A percentile compares a stretch with the other conserved stretches of the same genome.
Evolutionary conservation across 768 basidiomycete species (phyloP).

Genomic region (Mycena albidolilacea): DNA sequence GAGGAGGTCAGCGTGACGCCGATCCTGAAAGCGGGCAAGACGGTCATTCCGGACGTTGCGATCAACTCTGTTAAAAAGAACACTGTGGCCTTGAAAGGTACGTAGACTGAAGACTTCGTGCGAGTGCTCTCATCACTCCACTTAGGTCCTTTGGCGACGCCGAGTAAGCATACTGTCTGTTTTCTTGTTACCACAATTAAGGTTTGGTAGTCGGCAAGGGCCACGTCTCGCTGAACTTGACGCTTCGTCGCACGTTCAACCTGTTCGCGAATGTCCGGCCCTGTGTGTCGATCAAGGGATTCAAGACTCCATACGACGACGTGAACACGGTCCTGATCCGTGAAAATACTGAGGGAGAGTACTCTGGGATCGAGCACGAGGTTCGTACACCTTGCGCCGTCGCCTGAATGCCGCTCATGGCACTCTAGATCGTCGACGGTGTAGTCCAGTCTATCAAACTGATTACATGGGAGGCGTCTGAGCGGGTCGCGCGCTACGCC

Average conservation of each 20-base stretch:
- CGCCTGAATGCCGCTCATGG: constrained; percentile 55
- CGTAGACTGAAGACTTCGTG: constrained; percentile 35
- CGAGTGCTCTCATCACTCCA: constrained; percentile 18
- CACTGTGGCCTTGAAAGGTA: constrained; percentile 97
- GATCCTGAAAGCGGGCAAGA: constrained; percentile 94
- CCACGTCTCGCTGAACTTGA: constrained; percentile 98
- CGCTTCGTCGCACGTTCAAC: constrained; percentile 96
- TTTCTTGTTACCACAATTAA: constrained; percentile 26
- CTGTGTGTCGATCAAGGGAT: constrained; percentile 95
- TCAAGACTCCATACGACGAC: constrained; percentile 98
- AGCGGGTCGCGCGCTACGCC: constrained; percentile 98
- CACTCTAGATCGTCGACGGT: constrained; percentile 76
- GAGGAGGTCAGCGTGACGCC: constrained; percentile 99
- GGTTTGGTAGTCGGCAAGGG: constrained; percentile 90
- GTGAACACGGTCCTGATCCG: constrained; percentile 98
- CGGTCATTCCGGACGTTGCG: constrained; percentile 94
- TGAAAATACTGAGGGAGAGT: constrained; percentile 99
- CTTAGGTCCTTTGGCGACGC: constrained; percentile 94
- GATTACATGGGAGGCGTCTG: constrained; percentile 98
- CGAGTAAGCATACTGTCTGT: constrained; percentile 74
- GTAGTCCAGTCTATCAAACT: constrained; percentile 99
- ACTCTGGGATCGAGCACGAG: constrained; percentile 99
- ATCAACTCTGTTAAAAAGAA: constrained; percentile 95
- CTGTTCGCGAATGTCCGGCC: constrained; percentile 99
- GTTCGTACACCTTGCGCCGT: constrained; percentile 60